These are phyloP conservation scores for Aureobasidium sp. DNA, from an alignment of 2,329 filamentous ascomycete genomes.

Conservation along the genomic window DNA sequence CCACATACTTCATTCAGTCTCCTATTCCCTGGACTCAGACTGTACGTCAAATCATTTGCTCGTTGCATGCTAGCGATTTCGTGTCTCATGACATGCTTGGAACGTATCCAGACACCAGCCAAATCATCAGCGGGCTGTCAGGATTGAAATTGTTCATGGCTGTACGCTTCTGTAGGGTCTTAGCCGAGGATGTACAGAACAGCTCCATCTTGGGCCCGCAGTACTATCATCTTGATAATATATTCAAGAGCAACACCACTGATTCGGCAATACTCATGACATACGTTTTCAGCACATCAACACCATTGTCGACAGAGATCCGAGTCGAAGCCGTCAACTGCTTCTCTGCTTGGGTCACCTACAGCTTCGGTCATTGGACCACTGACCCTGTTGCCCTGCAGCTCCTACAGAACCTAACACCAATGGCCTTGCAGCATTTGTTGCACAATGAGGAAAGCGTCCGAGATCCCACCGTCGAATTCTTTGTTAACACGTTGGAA, in stretches of 20 bases:
- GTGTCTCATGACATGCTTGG: slow-evolving; percentile 17
- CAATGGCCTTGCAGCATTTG: slow-evolving; percentile 55
- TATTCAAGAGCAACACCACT: slow-evolving; percentile 10
- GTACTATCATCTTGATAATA: slow-evolving; percentile 6
- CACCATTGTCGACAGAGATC: background rate
- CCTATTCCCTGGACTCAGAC: slow-evolving; percentile 60
- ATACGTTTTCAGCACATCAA: background rate
- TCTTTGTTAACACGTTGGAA: slow-evolving; percentile 57
- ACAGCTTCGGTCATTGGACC: slow-evolving; percentile 59
- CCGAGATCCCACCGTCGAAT: slow-evolving; percentile 55
- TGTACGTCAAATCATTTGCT: slow-evolving; percentile 51
- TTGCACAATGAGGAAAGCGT: slow-evolving; percentile 50
- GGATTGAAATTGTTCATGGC: background rate
- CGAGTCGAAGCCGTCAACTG: slow-evolving; percentile 27
- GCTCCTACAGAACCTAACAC: slow-evolving; percentile 54
- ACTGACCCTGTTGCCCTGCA: slow-evolving; percentile 52
- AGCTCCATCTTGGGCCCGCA: background rate
- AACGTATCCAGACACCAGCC: background rate
- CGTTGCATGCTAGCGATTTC: background rate
- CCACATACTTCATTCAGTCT: slow-evolving; percentile 68
- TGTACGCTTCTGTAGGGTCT: slow-evolving; percentile 5
- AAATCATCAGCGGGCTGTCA: background rate
- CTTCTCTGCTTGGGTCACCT: slow-evolving; percentile 59
- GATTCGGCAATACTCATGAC: slow-evolving; percentile 8
- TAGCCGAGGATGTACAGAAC: slow-evolving; percentile 12